Conservation (phyloP, 371 early-diverging fungal species). For the Parasitella parasitica region DNA sequence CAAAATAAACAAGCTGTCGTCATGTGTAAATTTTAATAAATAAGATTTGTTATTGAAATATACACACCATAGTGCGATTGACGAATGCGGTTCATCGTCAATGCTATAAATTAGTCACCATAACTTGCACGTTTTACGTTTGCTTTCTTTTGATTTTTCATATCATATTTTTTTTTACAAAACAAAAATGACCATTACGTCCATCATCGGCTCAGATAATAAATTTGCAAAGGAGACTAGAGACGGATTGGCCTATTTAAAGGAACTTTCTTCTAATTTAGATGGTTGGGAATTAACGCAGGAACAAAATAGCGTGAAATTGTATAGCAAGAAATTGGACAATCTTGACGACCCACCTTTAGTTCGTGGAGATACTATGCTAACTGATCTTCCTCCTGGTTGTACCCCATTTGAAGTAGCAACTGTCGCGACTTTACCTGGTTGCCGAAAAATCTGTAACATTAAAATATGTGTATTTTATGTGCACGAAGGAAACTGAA, state of each 20-base stretch:
- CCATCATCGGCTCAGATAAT: constrained; percentile 3
- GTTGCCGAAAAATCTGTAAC: constrained; percentile 29
- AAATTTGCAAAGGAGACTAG: constrained; percentile 16
- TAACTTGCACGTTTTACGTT: background rate
- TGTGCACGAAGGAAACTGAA: background rate
- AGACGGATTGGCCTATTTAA: constrained; percentile 10
- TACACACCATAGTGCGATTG: no score
- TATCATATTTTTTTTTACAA: background rate
- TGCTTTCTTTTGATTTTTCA: background rate
- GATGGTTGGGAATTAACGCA: constrained; percentile 19
- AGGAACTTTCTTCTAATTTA: constrained; percentile 9
- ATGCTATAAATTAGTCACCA: background rate
- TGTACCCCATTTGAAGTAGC: constrained; percentile 15
- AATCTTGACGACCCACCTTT: constrained; percentile 13
- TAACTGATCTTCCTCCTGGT: constrained; percentile 14
- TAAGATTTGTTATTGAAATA: no score
- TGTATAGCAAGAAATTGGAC: constrained; percentile 11
- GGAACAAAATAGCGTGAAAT: constrained; percentile 11
- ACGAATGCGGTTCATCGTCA: background rate
- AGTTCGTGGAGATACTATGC: constrained; percentile 25
- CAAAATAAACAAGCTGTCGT: no score
- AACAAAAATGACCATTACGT: background rate
- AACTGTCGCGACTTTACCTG: constrained; percentile 19
- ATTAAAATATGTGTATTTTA: background rate
- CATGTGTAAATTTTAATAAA: no score